Evolutionary conservation across 2,329 filamentous ascomycete genomes (phyloP), one percentile per base, ranked within the genome.

Genomic region (Huntiella moniliformis): DNA sequence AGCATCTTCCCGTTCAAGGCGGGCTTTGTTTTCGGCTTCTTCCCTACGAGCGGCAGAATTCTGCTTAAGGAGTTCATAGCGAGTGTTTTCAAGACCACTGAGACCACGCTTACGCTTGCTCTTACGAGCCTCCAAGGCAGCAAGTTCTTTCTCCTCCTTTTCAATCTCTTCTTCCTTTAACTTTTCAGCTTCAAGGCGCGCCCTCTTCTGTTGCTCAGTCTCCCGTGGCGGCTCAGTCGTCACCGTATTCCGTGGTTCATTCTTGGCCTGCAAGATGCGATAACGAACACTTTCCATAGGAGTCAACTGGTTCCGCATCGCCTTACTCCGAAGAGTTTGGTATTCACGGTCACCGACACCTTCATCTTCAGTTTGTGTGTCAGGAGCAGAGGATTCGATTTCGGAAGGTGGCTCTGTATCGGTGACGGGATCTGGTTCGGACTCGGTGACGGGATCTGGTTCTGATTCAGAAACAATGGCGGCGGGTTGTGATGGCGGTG

Each of bases 341-440:
- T 43, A 41, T 32, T 49, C 47, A 8, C 36, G 34, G 6, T 46
- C 44, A 33, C 44, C 47, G 17, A 39, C 44, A 32, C 46, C 47
- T 12, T 49, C 47, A 17, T 49, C 47, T 33, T 49, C 47, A 22
- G 47, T 49, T 22, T 40, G 47, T 2, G 47, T 44, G 33, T 49
- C 47, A 3, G 47, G 44, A 7, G 44, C 47, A 8, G 47, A 49
- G 8, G 47, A 49, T 40, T 49, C 47, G 18, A 49, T 46, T 33
- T 49, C 47, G 10, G 47, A 49, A 15, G 47, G 47, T 10, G 47
- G 47, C 35, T 49, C 47, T 5, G 47, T 49, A 22, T 49, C 47
- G 35, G 47, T 49, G 11, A 46, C 44, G 4, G 47, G 47, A 31
- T 49, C 47, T 8, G 47, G 47, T 17, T 49, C 47, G 17, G 47